These are phyloP conservation scores for Coemansia sp. DNA, from an alignment of 192 early-diverging fungal genomes.

Conservation along the genomic window DNA sequence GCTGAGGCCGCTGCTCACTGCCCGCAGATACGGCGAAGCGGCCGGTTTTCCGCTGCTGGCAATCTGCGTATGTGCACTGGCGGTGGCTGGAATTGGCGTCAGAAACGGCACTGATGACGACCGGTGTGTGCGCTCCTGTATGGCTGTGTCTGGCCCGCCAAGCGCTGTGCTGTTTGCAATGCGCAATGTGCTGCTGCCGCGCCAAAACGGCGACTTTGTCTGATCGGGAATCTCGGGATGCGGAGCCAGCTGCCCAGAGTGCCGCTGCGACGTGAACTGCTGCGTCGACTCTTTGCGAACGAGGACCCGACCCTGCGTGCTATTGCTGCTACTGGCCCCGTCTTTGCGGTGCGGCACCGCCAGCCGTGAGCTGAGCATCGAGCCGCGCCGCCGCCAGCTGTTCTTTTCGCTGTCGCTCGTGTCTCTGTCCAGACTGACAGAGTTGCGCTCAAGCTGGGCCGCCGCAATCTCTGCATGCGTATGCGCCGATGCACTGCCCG, in stretches of 20 bases:
- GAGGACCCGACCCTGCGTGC: conserved; percentile 12
- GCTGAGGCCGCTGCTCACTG: conserved; percentile 37
- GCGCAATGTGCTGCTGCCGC: conserved; percentile 22
- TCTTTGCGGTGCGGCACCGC: conserved; percentile 35
- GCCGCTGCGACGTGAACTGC: conserved; percentile 15
- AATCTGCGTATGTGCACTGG: neutral
- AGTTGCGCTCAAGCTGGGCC: conserved; percentile 26
- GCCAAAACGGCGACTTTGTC: conserved; percentile 37
- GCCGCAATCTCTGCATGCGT: conserved; percentile 28
- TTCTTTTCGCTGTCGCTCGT: conserved; percentile 20
- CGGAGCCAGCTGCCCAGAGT: conserved; percentile 8
- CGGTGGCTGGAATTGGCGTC: conserved; percentile 24
- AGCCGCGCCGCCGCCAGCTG: conserved; percentile 53
- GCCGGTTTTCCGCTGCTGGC: conserved; percentile 9
- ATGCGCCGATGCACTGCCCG: conserved; percentile 14
- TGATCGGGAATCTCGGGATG: conserved; percentile 7
- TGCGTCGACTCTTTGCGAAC: conserved; percentile 44
- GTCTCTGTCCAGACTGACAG: conserved; percentile 21
- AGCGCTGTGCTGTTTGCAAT: conserved; percentile 14
- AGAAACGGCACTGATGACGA: conserved; percentile 53
- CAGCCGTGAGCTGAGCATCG: conserved; percentile 41
- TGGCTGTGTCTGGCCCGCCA: neutral
- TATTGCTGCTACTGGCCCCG: conserved; percentile 1
- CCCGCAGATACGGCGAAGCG: conserved; percentile 47
- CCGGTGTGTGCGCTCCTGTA: conserved; percentile 46